A percentile compares a stretch with the other conserved stretches of the same genome.
Evolutionary conservation across 768 basidiomycete genomes (phyloP).

Genomic region (Rickenella mellea): DNA sequence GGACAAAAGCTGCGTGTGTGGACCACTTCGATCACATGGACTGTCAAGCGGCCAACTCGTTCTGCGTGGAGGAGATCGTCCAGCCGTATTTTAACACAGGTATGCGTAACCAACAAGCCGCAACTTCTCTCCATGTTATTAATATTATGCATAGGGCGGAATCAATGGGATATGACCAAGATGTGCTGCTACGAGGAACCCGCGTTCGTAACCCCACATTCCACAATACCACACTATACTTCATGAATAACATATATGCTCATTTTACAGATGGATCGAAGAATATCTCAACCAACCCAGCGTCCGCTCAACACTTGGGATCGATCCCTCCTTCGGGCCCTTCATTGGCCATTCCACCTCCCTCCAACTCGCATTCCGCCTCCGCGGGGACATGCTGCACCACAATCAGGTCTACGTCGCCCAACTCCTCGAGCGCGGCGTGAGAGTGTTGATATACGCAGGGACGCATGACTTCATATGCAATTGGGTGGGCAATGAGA

Average conservation of each 20-base stretch:
- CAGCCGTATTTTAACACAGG: constrained; percentile 27
- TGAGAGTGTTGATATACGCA: constrained; percentile 23
- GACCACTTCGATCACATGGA: constrained; percentile 56
- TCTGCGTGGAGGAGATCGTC: constrained; percentile 52
- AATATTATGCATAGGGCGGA: too few species aligned
- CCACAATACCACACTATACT: not conserved
- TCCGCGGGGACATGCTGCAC: constrained; percentile 29
- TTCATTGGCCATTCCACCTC: constrained; percentile 29
- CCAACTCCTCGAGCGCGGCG: constrained; percentile 24
- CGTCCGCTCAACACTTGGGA: constrained; percentile 50
- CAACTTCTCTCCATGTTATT: too few species aligned
- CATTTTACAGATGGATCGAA: constrained; percentile 35
- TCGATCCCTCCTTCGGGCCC: constrained; percentile 37
- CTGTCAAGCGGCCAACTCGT: constrained; percentile 56
- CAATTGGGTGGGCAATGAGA: constrained; percentile 23
- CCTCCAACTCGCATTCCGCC: constrained; percentile 41
- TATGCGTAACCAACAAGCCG: too few species aligned
- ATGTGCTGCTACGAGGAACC: constrained; percentile 16
- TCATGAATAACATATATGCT: constrained; percentile 9
- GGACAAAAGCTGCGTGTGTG: constrained; percentile 49
- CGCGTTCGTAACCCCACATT: constrained; percentile 35
- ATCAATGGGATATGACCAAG: constrained; percentile 1
- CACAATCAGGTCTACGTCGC: constrained; percentile 26
- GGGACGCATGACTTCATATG: constrained; percentile 17
- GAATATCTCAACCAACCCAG: constrained; percentile 53